Base-by-base conservation (phyloP, 768 basidiomycete genomes). In the Suillus brevipes region DNA sequence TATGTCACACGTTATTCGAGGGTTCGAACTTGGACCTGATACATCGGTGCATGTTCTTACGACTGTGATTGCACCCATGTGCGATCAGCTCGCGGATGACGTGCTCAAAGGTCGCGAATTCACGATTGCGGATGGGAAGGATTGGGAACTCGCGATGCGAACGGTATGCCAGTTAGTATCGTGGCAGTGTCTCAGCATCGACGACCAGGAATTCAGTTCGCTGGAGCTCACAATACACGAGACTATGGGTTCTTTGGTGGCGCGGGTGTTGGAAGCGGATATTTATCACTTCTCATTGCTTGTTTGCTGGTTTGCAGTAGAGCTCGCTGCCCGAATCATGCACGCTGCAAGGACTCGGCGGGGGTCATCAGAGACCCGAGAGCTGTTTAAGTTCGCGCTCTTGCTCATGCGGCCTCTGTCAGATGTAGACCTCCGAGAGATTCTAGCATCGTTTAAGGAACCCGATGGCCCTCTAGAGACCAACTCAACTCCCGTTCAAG, bases 241-340 rank as follows among this genome's bases (percentile, higher is more conserved):
- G 31, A 76, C 82, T 9, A 68, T 83, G 47, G 68, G 74, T 43
- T 77, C 73, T 16, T 71, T 87, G 38, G 68, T 82, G 6, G 70
- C 75, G 25, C 74, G 74, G 18, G 73, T 86, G 60, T 76, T 79
- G 34, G 77, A 80, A 6, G 72, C 77, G 3, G 71, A 78, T 1
- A 73, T 77, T 1, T 74, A 68, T 3, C 64, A 69, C 4, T 77
- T 83, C 25, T 78, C 78, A 4, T 73, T 89, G 50, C 71, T 79
- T 12, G 67, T 82, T n/a, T 78, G 81, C 40, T 93, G 91, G 91
- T 88, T 89, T 71, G 69, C 80, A 4, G 78, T 92, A 38, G 90
- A 90, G 69, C 62, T 89, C 23, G 78, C 82, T 3, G 77, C 77
- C 42, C 83, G 87, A 20, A 65, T 82, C 28, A 68, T 63, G 31